Evolutionary conservation across 2,329 filamentous ascomycete genomes (phyloP).

Genomic region (Beauveria sp.): DNA sequence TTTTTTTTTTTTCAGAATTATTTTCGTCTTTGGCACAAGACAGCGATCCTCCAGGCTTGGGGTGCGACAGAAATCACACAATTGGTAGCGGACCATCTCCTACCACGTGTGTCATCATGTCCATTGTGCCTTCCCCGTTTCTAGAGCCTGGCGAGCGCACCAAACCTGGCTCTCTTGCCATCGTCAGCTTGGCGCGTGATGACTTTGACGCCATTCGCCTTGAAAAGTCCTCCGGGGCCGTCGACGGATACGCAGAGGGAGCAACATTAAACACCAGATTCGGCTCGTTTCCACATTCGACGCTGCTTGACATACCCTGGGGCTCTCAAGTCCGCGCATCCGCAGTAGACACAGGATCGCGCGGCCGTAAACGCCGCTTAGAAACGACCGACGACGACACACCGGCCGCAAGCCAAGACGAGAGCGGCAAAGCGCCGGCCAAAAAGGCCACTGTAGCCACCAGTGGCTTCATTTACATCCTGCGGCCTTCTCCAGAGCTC

Average conservation of each 20-base stretch:
- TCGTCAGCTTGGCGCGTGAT: slow-evolving; percentile 85
- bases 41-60: not conserved
- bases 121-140: slow-evolving; percentile 61
- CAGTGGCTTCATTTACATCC: slow-evolving; percentile 69
- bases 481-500: slow-evolving; percentile 72
- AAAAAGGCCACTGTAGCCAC: slow-evolving; percentile 47
- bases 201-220: slow-evolving; percentile 71
- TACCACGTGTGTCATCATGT: slow-evolving; percentile 22
- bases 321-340: slow-evolving; percentile 88
- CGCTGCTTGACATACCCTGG: slow-evolving; percentile 73
- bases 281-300: slow-evolving; percentile 79
- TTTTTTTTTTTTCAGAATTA: slow-evolving; percentile 6
- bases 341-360: slow-evolving; percentile 82
- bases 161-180: slow-evolving; percentile 60
- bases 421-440: slow-evolving; percentile 28
- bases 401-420: slow-evolving; percentile 22
- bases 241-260: slow-evolving; percentile 68
- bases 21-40: not conserved
- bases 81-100: not conserved
- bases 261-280: slow-evolving; percentile 87
- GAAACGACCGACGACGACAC: slow-evolving; percentile 34
- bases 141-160: slow-evolving; percentile 61
- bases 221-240: slow-evolving; percentile 50
- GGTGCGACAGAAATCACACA: not conserved
- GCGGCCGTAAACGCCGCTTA: slow-evolving; percentile 61